Evolutionary conservation across 441 rosid genomes (phyloP).

Genomic region (Croton laevigatus): DNA sequence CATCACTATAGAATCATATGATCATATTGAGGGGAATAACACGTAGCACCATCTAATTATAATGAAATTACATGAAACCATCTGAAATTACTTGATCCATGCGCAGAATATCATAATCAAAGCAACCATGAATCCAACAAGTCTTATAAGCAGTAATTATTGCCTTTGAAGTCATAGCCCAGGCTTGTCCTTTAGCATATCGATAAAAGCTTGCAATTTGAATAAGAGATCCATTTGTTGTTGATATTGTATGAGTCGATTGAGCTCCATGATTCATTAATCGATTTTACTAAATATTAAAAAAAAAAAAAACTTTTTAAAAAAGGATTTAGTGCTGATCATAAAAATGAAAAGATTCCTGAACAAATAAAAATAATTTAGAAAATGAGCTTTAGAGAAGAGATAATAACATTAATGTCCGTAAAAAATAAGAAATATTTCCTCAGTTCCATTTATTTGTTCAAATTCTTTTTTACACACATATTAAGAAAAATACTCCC

Average conservation of each 20-base stretch:
- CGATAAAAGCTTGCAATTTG: constrained; percentile 53
- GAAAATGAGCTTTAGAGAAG: no score
- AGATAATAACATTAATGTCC: no score
- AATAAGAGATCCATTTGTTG: constrained; percentile 67
- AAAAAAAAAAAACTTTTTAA: constrained; percentile 44
- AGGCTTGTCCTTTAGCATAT: constrained; percentile 63
- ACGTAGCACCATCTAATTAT: constrained; percentile 67
- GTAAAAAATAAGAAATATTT: no score
- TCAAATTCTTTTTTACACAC: no score
- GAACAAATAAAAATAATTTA: no score
- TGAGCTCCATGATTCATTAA: constrained; percentile 58
- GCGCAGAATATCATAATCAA: constrained; percentile 81
- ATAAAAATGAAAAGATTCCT: no score
- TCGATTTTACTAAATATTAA: constrained; percentile 27
- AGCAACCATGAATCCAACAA: constrained; percentile 74
- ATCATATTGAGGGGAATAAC: constrained; percentile 63
- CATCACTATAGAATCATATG: constrained; percentile 62
- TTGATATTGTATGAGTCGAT: constrained; percentile 80
- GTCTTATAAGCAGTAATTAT: constrained; percentile 80
- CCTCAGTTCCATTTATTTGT: no score
- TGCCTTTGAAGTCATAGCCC: constrained; percentile 78
- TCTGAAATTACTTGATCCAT: constrained; percentile 79
- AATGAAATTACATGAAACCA: constrained; percentile 74
- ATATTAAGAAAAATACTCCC: no score
- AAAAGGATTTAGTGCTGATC: constrained; percentile 76